Evolutionary conservation across 192 early-diverging fungal species (phyloP).

Genomic region (Entophlyctis luteolus): DNA sequence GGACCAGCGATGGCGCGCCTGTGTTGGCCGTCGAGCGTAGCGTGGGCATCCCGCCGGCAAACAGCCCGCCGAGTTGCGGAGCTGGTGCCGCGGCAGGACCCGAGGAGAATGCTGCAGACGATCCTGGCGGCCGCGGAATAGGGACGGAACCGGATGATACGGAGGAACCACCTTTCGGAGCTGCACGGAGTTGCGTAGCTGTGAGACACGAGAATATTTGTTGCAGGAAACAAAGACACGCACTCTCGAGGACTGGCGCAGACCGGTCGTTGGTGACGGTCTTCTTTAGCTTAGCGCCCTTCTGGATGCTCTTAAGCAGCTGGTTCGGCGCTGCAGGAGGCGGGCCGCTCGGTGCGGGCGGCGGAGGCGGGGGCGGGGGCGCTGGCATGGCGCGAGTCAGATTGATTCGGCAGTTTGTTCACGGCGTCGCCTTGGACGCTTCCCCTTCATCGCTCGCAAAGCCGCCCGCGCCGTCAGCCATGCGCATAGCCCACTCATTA

Average conservation of each 20-base stretch:
- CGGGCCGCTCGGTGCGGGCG: slow-evolving; percentile 19
- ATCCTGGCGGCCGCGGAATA: no score
- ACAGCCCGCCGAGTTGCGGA: slow-evolving; percentile 47
- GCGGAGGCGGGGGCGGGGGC: slow-evolving; percentile 32
- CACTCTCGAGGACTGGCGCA: slow-evolving; percentile 43
- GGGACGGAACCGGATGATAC: slow-evolving; percentile 30
- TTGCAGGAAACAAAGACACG: background rate
- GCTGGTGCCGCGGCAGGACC: slow-evolving; percentile 19
- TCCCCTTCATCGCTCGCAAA: no score
- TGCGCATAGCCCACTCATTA: background rate
- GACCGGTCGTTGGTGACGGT: slow-evolving; percentile 52
- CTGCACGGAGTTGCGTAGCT: background rate
- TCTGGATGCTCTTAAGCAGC: slow-evolving; percentile 49
- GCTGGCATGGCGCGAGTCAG: no score
- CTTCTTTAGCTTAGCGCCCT: slow-evolving; percentile 54
- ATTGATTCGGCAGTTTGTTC: no score
- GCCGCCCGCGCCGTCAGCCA: no score
- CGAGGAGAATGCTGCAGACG: no score
- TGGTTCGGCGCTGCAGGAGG: slow-evolving; percentile 23
- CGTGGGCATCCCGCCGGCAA: slow-evolving; percentile 60
- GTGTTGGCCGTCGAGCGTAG: slow-evolving; percentile 39
- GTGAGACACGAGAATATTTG: background rate
- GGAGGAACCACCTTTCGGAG: slow-evolving; percentile 31
- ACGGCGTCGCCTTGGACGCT: no score
- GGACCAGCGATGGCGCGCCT: background rate